These are phyloP conservation scores for Paxillus ammoniavirescens DNA, from an alignment of 768 basidiomycete genomes.

Conservation along the genomic window DNA sequence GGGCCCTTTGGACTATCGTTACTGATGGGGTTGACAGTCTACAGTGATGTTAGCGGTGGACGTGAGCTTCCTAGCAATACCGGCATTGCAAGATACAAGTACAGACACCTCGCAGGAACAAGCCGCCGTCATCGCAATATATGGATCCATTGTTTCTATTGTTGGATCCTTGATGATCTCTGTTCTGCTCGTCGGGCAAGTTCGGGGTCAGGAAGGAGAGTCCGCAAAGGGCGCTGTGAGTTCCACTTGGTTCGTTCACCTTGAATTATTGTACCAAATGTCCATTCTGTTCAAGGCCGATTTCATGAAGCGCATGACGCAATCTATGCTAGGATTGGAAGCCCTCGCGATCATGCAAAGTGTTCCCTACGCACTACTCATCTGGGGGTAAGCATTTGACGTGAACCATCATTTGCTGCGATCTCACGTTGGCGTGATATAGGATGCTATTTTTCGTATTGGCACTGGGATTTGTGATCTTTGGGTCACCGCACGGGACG, in stretches of 20 bases:
- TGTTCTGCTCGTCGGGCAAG: conserved; percentile 36
- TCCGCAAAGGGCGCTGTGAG: conserved; percentile 4
- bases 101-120: neutral
- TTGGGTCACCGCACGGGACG: neutral
- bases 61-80: conserved; percentile 6
- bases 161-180: conserved; percentile 14
- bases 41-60: conserved; percentile 9
- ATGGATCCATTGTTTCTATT: neutral
- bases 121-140: neutral
- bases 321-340: conserved; percentile 13
- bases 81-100: neutral
- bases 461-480: neutral
- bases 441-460: conserved; percentile 8
- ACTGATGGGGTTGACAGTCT: neutral
- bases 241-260: neutral
- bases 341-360: conserved; percentile 32
- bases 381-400: conserved; percentile 19
- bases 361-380: conserved; percentile 31
- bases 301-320: conserved; percentile 3
- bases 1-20: neutral
- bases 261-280: neutral
- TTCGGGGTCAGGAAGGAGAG: conserved; percentile 17
- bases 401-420: too few relatives aligned
- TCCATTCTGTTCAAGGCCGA: neutral
- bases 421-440: neutral